A percentile compares a stretch with the other conserved stretches of the same genome.
phyloP scores from a whole-genome alignment of 352 stramenopile genomes.

The Pythium sukuiense region DNA sequence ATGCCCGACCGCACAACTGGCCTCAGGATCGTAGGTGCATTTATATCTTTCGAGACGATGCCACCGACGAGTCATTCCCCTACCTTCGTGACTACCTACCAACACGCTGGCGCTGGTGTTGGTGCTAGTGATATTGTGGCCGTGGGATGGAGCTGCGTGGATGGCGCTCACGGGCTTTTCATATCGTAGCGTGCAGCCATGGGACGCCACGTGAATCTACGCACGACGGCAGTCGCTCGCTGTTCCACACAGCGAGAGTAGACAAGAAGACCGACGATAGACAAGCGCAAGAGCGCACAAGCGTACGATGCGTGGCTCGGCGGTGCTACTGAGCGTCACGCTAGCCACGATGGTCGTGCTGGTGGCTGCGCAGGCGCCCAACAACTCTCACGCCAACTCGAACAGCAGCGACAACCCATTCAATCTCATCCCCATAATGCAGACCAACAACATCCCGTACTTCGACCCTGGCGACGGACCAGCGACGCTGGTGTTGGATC shows the following conservation, averaged over 20 bases:
- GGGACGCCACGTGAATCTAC: constrained; percentile 3
- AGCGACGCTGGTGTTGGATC: background rate
- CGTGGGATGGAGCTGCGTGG: background rate
- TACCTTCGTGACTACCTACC: background rate
- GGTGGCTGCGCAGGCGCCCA: background rate
- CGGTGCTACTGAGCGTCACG: background rate
- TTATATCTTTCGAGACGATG: constrained; percentile 7
- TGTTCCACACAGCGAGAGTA: background rate
- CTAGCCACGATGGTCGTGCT: background rate
- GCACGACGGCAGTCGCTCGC: background rate
- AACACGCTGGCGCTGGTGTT: background rate
- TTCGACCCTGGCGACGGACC: background rate
- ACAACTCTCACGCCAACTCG: background rate
- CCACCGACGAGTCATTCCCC: background rate
- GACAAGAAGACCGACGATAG: background rate
- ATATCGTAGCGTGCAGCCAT: background rate
- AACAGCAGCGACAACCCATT: background rate
- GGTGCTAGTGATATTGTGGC: background rate
- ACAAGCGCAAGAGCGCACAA: background rate
- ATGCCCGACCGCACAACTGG: background rate
- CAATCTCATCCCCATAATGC: background rate
- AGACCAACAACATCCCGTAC: background rate
- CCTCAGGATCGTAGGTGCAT: background rate
- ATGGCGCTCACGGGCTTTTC: background rate
- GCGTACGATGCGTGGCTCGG: constrained; percentile 7